These are phyloP conservation scores for Cutaneotrichosporon sp. DNA, from an alignment of 1,284 basidiomycete species.

Conservation along the genomic window DNA sequence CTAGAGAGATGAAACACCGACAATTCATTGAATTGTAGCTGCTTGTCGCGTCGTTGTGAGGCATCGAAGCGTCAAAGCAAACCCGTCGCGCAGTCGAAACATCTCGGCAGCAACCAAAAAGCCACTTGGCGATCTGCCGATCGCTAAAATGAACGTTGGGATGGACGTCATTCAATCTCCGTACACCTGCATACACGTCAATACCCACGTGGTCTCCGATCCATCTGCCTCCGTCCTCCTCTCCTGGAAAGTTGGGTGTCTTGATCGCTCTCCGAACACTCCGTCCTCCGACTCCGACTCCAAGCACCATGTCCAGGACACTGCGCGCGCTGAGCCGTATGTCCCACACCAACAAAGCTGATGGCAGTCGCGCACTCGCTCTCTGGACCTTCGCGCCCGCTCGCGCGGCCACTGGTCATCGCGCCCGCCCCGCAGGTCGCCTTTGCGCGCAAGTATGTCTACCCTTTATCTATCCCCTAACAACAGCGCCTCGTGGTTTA, in stretches of 20 bases:
- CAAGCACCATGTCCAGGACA: conserved; percentile 26
- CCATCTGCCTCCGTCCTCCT: not conserved
- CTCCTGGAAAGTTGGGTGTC: conserved; percentile 15
- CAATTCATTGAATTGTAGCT: too few species aligned
- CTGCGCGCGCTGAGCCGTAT: conserved; percentile 25
- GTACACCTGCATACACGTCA: not conserved
- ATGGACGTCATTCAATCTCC: not conserved
- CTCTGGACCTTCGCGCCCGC: conserved; percentile 23
- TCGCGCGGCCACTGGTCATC: conserved; percentile 9
- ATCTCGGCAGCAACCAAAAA: not conserved
- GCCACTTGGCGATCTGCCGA: too few species aligned
- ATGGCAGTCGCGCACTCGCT: conserved; percentile 21
- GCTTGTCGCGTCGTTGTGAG: too few species aligned
- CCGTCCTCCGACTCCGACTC: not conserved
- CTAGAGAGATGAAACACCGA: too few species aligned
- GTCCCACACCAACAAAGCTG: not conserved
- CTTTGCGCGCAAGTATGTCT: not conserved
- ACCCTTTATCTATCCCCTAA: not conserved
- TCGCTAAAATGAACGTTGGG: too few species aligned
- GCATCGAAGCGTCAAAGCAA: not conserved
- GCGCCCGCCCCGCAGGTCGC: not conserved
- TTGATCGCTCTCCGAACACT: conserved; percentile 3
- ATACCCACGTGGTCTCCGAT: conserved; percentile 4
- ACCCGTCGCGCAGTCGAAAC: too few species aligned
- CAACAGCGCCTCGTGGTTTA: conserved; percentile 3